These are phyloP conservation scores for Casuarina equisetifolia DNA, from an alignment of 306 rosid genomes.

Conservation along the genomic window DNA sequence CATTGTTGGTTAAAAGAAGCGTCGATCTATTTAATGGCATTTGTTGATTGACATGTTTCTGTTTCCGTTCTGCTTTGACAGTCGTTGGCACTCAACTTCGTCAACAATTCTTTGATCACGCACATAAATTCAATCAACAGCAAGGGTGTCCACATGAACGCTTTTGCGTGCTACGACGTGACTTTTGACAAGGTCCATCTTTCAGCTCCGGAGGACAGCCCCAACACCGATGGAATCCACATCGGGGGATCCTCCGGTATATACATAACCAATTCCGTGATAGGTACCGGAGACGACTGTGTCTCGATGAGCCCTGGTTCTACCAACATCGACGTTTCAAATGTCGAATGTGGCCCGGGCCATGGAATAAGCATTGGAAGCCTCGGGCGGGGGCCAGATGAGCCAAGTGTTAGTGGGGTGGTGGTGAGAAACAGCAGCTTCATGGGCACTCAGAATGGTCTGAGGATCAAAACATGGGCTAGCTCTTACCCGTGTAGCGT, in stretches of 20 bases:
- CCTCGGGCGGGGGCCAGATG: no score
- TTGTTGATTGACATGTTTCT: no score
- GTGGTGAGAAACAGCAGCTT: no score
- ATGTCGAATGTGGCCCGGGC: conserved; percentile 34
- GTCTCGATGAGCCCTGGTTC: conserved; percentile 28
- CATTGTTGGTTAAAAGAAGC: no score
- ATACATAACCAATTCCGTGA: conserved; percentile 4
- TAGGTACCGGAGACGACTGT: conserved; percentile 38
- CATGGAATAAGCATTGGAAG: conserved; percentile 43
- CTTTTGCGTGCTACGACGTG: conserved; percentile 3
- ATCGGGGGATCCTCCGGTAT: not conserved
- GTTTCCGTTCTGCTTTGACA: not conserved
- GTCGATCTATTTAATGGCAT: no score
- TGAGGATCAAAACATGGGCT: no score
- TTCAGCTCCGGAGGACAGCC: conserved; percentile 29
- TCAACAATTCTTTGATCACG: conserved; percentile 15
- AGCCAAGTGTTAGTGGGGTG: no score
- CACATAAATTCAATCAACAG: conserved; percentile 24
- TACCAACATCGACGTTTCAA: not conserved
- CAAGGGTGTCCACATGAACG: conserved; percentile 30
- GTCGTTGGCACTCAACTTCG: conserved; percentile 25
- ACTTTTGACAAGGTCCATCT: conserved; percentile 3
- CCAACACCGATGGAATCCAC: conserved; percentile 33
- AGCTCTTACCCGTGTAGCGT: no score
- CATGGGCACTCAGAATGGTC: no score